These are phyloP conservation scores for Mycena capillaripes DNA, from an alignment of 768 basidiomycete species.

Conservation along the genomic window DNA sequence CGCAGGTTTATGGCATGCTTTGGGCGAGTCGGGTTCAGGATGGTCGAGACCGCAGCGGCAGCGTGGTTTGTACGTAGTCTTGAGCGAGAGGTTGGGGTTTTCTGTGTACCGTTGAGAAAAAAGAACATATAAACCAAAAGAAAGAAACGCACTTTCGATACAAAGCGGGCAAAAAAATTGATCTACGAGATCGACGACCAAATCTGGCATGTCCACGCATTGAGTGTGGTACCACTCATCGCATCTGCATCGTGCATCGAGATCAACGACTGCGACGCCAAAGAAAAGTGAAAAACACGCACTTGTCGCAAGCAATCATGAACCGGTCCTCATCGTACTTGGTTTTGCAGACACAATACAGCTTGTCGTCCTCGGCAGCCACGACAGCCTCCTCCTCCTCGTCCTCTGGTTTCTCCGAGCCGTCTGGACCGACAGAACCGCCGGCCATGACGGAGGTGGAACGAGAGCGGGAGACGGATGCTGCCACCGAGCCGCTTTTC, in stretches of 20 bases:
- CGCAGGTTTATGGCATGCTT: conserved; percentile 85
- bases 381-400: conserved; percentile 62
- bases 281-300: conserved; percentile 43
- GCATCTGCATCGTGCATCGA: conserved; percentile 68
- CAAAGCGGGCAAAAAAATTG: conserved; percentile 93
- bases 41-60: conserved; percentile 81
- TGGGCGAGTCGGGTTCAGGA: conserved; percentile 69
- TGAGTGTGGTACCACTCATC: conserved; percentile 96
- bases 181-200: conserved; percentile 90
- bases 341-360: conserved; percentile 92
- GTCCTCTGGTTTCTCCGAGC: conserved; percentile 55
- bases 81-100: conserved; percentile 69
- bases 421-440: conserved; percentile 55
- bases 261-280: conserved; percentile 5
- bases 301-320: conserved; percentile 97
- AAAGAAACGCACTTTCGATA: conserved; percentile 70
- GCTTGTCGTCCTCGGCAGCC: conserved; percentile 72
- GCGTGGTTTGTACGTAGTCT: conserved; percentile 85
- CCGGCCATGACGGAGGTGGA: conserved; percentile 79
- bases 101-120: conserved; percentile 52
- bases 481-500: conserved; percentile 51
- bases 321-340: conserved; percentile 88
- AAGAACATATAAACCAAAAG: neutral
- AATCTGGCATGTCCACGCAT: conserved; percentile 86
- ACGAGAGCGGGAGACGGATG: conserved; percentile 67